These are phyloP conservation scores for Acacia crassicarpa DNA, from an alignment of 306 rosid species.

Conservation along the genomic window DNA sequence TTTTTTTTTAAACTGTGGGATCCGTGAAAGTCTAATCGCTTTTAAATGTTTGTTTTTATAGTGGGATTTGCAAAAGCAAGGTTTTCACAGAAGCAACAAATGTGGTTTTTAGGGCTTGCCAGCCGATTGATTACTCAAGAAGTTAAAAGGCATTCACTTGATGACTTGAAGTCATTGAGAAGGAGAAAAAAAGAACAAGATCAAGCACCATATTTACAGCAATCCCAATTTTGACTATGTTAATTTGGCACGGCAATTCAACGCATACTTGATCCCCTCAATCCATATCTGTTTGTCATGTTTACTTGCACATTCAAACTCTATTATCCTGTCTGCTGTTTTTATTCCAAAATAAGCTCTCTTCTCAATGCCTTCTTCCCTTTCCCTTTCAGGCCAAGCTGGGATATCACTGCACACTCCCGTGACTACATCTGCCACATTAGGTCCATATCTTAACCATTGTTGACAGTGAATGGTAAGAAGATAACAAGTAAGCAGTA, in stretches of 20 bases:
- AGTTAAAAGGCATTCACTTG: not conserved
- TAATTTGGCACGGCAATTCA: conserved; percentile 60
- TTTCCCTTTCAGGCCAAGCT: conserved; percentile 82
- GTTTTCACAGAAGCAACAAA: not conserved
- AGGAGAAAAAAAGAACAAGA: not conserved
- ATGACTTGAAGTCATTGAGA: not conserved
- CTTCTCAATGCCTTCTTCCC: conserved; percentile 42
- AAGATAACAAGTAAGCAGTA: conserved; percentile 13
- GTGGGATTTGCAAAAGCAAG: not conserved
- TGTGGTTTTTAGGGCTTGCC: not conserved
- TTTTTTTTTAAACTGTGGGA: not conserved
- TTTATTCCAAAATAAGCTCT: conserved; percentile 82
- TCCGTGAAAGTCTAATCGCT: not conserved
- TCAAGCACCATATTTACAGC: conserved; percentile 27
- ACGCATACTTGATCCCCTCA: conserved; percentile 78
- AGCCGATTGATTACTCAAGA: not conserved
- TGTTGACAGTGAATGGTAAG: conserved; percentile 14
- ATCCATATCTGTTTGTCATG: conserved; percentile 77
- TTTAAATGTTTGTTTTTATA: not conserved
- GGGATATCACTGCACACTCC: conserved; percentile 62
- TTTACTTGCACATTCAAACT: conserved; percentile 80
- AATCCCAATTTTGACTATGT: conserved; percentile 19
- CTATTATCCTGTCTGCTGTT: conserved; percentile 71
- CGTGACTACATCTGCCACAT: conserved; percentile 71
- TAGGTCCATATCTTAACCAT: conserved; percentile 31